These are phyloP conservation scores for Claviceps humidiphila DNA, from an alignment of 2,329 filamentous ascomycete genomes.

Conservation along the genomic window DNA sequence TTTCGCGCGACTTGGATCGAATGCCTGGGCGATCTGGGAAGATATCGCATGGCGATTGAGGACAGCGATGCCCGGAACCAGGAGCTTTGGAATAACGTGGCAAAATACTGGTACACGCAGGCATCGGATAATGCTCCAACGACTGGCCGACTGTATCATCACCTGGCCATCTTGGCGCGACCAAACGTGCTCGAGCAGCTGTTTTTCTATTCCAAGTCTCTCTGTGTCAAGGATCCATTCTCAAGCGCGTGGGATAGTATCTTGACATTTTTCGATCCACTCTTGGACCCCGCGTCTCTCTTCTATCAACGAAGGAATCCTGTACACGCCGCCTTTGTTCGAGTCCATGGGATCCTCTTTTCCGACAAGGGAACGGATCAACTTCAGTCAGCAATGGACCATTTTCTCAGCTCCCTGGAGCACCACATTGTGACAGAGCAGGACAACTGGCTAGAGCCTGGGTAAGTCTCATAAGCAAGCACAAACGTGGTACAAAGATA, in stretches of 20 bases:
- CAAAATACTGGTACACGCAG: constrained; percentile 71
- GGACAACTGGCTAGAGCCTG: constrained; percentile 38
- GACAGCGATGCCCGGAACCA: constrained; percentile 62
- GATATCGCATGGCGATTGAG: constrained; percentile 84
- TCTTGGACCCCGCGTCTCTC: constrained; percentile 25
- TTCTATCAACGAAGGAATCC: constrained; percentile 18
- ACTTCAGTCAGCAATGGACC: constrained; percentile 29
- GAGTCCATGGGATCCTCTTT: constrained; percentile 52
- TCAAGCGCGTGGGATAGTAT: constrained; percentile 55
- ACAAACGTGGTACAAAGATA: too few relatives aligned
- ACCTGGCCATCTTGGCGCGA: constrained; percentile 66
- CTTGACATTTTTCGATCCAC: constrained; percentile 52
- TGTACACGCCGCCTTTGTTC: constrained; percentile 48
- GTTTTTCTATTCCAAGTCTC: constrained; percentile 57
- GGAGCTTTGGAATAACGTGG: constrained; percentile 71
- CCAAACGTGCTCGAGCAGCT: constrained; percentile 59
- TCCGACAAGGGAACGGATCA: constrained; percentile 32
- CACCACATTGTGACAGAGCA: constrained; percentile 36
- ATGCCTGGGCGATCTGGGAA: constrained; percentile 72
- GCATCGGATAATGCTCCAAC: constrained; percentile 65
- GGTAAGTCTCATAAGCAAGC: constrained; percentile 14
- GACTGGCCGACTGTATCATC: constrained; percentile 73
- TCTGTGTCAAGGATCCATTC: constrained; percentile 57
- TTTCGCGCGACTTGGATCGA: constrained; percentile 92
- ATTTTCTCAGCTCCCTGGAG: constrained; percentile 43